These are phyloP conservation scores for Trypanosoma grayi DNA, from an alignment of 208 protist genomes.

Conservation along the genomic window DNA sequence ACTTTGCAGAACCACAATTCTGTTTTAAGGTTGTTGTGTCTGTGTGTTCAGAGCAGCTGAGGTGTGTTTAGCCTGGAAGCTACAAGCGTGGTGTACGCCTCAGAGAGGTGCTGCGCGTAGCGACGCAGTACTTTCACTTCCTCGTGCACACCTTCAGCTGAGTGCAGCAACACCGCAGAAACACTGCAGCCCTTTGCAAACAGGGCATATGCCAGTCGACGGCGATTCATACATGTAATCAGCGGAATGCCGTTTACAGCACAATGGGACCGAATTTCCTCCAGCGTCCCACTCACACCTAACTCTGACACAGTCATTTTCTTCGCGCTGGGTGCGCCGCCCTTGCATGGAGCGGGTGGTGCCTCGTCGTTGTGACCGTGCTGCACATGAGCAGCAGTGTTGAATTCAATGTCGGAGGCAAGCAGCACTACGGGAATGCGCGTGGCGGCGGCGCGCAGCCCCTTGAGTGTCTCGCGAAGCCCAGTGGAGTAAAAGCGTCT, in stretches of 20 bases:
- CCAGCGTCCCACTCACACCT: constrained; percentile 17
- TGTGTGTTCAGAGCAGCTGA: neutral
- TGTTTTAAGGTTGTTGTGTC: neutral
- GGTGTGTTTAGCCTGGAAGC: neutral
- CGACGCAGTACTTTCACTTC: constrained; percentile 23
- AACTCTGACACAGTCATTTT: constrained; percentile 34
- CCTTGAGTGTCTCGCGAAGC: constrained; percentile 62
- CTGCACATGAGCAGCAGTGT: neutral
- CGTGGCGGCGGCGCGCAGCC: constrained; percentile 29
- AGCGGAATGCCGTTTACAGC: constrained; percentile 17
- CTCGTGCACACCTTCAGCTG: constrained; percentile 41
- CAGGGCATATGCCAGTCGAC: constrained; percentile 63
- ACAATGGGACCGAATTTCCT: constrained; percentile 23
- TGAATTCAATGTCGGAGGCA: constrained; percentile 52
- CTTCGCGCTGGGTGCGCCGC: neutral
- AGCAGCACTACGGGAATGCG: constrained; percentile 55
- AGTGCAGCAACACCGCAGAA: constrained; percentile 44
- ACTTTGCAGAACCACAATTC: too few relatives aligned
- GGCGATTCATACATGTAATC: constrained; percentile 58
- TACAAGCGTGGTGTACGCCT: neutral
- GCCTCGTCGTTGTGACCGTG: neutral
- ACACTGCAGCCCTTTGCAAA: constrained; percentile 58
- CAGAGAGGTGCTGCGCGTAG: constrained; percentile 13
- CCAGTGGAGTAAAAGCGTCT: constrained; percentile 59
- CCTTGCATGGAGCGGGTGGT: neutral